These are phyloP conservation scores for Penicillium egyptiacum DNA, from an alignment of 495 filamentous ascomycete genomes.

Conservation along the genomic window DNA sequence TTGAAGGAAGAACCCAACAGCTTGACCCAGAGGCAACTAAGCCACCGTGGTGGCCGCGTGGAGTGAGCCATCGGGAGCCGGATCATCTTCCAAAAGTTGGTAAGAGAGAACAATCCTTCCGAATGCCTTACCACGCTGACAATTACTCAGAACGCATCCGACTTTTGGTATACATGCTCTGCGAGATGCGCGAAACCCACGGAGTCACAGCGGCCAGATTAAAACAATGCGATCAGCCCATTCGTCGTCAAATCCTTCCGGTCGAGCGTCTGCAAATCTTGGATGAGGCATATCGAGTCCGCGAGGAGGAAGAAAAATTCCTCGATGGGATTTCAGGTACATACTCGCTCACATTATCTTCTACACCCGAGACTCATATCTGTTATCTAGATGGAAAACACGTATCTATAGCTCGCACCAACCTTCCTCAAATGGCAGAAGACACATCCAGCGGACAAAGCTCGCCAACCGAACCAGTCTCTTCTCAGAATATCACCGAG, in stretches of 20 bases:
- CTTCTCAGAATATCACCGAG: conserved; percentile 2
- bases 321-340: conserved; percentile 57
- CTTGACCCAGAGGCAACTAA: conserved; percentile 43
- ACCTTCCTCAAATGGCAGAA: conserved; percentile 33
- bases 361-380: not conserved
- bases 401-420: conserved; percentile 36
- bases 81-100: conserved; percentile 74
- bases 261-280: conserved; percentile 45
- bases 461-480: conserved; percentile 10
- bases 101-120: conserved; percentile 29
- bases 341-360: conserved; percentile 11
- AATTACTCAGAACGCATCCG: conserved; percentile 54
- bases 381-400: conserved; percentile 20
- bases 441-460: conserved; percentile 18
- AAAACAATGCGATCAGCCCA: conserved; percentile 43
- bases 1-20: conserved; percentile 36
- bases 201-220: conserved; percentile 38
- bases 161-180: conserved; percentile 61
- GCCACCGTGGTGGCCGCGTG: conserved; percentile 77
- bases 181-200: conserved; percentile 40
- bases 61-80: conserved; percentile 69
- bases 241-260: conserved; percentile 43
- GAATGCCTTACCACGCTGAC: not conserved
- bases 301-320: conserved; percentile 60
- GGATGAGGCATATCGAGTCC: conserved; percentile 66